Base-by-base conservation (phyloP, 108 stramenopile species). In the Poteriospumella lacustris region DNA sequence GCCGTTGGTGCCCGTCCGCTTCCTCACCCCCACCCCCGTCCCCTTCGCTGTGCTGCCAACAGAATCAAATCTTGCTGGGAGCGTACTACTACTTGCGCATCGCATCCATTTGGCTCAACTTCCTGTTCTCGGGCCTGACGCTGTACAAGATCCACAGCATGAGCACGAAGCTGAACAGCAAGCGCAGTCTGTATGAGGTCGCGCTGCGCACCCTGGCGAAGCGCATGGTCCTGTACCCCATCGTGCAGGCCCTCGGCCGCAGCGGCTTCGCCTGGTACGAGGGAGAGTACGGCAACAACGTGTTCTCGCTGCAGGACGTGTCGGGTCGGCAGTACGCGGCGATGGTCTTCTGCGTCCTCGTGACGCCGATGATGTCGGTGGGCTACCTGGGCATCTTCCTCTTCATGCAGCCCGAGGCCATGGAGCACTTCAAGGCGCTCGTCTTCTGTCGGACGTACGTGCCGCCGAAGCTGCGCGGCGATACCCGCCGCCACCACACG, bases 361-460 rank as follows among this genome's bases (percentile, higher is more conserved):
- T 64, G 15, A 64, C 60, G 3, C 60, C 60, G 3, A 31, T 33
- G 15, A 34, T 34, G 36, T 34, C 33, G 28, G 15, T 64, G 29
- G 60, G 60, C 15, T 64, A 64, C 31, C 36, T 64, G 31, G 60
- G 28, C 9, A 64, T 64, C 36, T 64, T 64, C 60, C 60, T 64
- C 12, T 34, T 64, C 9, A 64, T 64, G 60, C 60, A 64, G 36
- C 60, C 60, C 9, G 3, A 3, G 9, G 60, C 60, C 12, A n/a
- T n/a, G n/a, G n/a, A n/a, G n/a, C n/a, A n/a, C n/a, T n/a, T n/a
- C n/a, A n/a, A n/a, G n/a, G n/a, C n/a, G n/a, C n/a, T n/a, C n/a
- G n/a, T n/a, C n/a, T n/a, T n/a, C n/a, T n/a, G n/a, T n/a, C n/a
- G n/a, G n/a, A n/a, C n/a, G n/a, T n/a, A n/a, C n/a, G n/a, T n/a